Evolutionary conservation across 2,329 filamentous ascomycete species (phyloP).

Genomic region (Trichophyton verrucosum): DNA sequence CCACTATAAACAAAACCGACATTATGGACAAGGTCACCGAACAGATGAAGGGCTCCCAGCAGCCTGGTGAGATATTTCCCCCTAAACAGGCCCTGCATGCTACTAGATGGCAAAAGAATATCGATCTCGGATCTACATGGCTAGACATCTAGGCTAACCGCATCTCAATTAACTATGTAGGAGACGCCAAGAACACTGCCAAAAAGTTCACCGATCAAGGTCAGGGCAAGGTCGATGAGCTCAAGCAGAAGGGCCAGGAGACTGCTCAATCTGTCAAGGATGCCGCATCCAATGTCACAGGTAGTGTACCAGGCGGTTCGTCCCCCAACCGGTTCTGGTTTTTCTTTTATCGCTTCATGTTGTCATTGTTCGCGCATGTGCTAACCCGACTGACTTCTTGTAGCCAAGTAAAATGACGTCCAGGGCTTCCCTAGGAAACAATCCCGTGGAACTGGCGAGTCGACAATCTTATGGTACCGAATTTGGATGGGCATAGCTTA

Average conservation of each 20-base stretch:
- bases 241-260: constrained; percentile 8
- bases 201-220: constrained; percentile 12
- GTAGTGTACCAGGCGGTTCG: constrained; percentile 4
- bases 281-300: constrained; percentile 9
- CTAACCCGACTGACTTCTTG: background rate
- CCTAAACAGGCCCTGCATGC: too few species aligned
- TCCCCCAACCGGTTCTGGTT: background rate
- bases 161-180: constrained; percentile 6
- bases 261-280: constrained; percentile 12
- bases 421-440: background rate
- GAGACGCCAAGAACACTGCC: constrained; percentile 14
- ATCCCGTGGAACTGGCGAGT: background rate
- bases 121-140: background rate
- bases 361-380: background rate
- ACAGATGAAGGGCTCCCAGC: constrained; percentile 8
- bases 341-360: background rate
- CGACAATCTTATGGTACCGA: background rate
- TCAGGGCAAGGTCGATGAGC: constrained; percentile 8
- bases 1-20: background rate
- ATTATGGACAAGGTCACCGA: constrained; percentile 10
- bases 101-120: background rate
- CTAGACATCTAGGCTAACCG: background rate
- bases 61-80: constrained; percentile 8
- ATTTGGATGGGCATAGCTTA: too few species aligned
- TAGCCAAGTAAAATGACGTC: background rate